A percentile compares a stretch with the other conserved stretches of the same genome.
phyloP scores from a whole-genome alignment of 345 rosid genomes.

The Geranium brycei region DNA sequence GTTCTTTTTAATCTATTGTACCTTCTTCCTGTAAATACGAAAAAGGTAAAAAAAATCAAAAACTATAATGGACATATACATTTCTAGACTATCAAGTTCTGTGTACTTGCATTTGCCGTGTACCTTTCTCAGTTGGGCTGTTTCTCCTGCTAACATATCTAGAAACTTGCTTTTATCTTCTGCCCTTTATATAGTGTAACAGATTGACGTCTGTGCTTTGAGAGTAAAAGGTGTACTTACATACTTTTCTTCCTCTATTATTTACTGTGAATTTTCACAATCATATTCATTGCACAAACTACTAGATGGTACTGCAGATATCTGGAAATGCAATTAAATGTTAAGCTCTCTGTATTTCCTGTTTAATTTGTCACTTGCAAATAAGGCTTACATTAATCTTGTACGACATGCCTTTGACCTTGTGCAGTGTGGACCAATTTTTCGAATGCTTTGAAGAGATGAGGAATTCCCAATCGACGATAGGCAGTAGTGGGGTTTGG shows the following conservation, averaged over 20 bases:
- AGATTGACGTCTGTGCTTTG: too few relatives aligned
- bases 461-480: slow-evolving; percentile 72
- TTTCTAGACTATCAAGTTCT: too few relatives aligned
- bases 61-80: too few relatives aligned
- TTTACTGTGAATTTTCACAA: too few relatives aligned
- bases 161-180: too few relatives aligned
- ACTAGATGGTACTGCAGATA: too few relatives aligned
- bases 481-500: slow-evolving; percentile 91
- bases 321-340: too few relatives aligned
- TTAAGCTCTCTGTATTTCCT: too few relatives aligned
- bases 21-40: background rate
- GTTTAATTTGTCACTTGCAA: background rate
- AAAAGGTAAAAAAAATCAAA: background rate
- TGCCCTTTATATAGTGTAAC: too few relatives aligned
- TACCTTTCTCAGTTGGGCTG: background rate
- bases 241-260: too few relatives aligned
- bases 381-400: background rate
- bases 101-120: background rate
- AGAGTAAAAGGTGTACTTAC: too few relatives aligned
- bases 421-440: slow-evolving; percentile 78
- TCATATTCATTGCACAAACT: too few relatives aligned
- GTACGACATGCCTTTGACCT: slow-evolving; percentile 1
- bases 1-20: background rate
- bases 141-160: background rate
- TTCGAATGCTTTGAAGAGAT: slow-evolving; percentile 92